Conservation (phyloP, 176 grass and related monocot species). For the Musa beccarii region DNA sequence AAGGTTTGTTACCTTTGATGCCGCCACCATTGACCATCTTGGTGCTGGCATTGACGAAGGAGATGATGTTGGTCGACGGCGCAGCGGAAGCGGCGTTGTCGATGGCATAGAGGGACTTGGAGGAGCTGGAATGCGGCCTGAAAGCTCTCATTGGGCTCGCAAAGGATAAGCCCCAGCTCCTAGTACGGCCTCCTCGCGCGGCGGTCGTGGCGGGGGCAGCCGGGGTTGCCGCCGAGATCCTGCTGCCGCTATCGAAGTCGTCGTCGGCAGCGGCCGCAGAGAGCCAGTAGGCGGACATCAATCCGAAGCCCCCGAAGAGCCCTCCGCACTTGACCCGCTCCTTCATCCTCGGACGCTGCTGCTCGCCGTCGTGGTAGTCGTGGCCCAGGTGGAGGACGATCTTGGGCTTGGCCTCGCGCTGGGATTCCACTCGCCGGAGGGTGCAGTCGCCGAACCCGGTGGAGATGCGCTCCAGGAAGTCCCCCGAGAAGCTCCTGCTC, state of each 20-base stretch:
- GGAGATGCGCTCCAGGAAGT: conserved; percentile 91
- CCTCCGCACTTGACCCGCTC: conserved; percentile 58
- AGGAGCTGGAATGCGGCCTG: conserved; percentile 28
- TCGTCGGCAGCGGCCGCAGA: conserved; percentile 19
- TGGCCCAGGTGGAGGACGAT: conserved; percentile 8
- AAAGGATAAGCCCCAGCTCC: conserved; percentile 77
- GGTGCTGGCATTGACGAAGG: no score
- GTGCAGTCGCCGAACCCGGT: conserved; percentile 93
- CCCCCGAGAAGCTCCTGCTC: conserved; percentile 80
- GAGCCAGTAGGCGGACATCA: not conserved
- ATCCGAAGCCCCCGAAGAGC: conserved; percentile 63
- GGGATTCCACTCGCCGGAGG: conserved; percentile 78
- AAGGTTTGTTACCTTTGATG: not conserved
- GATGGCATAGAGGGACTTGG: conserved; percentile 8
- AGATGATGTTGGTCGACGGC: not conserved
- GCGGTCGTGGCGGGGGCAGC: not conserved
- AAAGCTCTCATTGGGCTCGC: conserved; percentile 84
- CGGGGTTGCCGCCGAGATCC: conserved; percentile 1
- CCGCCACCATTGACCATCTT: not conserved
- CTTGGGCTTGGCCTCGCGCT: conserved; percentile 71
- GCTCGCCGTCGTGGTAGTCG: conserved; percentile 18
- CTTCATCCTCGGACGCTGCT: conserved; percentile 28
- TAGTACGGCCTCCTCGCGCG: not conserved
- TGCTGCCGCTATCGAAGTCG: conserved; percentile 17
- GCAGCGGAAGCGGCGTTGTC: not conserved